Percentiles rank a stretch among this genome's conserved stretches.
Evolutionary conservation across 2,329 filamentous ascomycete species (phyloP).

Genomic region (Botryosphaeria dothidea): DNA sequence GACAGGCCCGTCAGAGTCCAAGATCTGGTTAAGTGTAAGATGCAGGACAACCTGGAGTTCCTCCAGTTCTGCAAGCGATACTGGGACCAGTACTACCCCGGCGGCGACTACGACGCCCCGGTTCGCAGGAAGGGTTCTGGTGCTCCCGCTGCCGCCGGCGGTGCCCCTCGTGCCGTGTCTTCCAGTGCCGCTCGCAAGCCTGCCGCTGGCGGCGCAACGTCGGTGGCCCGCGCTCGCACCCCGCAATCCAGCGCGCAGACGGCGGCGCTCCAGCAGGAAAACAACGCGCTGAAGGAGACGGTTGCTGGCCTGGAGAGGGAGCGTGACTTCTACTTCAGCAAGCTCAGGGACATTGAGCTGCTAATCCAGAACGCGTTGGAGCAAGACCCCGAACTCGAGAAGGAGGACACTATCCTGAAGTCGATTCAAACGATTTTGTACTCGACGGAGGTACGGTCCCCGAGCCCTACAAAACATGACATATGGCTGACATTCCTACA

Average conservation of each 20-base stretch:
- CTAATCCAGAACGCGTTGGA: constrained; percentile 92
- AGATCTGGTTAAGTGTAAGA: constrained; percentile 93
- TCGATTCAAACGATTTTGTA: constrained; percentile 96
- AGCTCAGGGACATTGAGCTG: constrained; percentile 94
- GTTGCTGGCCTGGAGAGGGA: constrained; percentile 94
- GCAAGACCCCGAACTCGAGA: constrained; percentile 87
- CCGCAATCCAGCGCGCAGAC: constrained; percentile 58
- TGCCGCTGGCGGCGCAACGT: constrained; percentile 40
- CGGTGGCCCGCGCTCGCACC: constrained; percentile 43
- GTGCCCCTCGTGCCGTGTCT: constrained; percentile 44
- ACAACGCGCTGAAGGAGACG: constrained; percentile 87
- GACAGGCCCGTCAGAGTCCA: constrained; percentile 90
- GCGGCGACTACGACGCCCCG: constrained; percentile 93
- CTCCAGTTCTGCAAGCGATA: constrained; percentile 95
- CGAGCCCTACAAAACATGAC: neutral
- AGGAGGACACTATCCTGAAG: constrained; percentile 91
- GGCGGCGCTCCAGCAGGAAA: constrained; percentile 80
- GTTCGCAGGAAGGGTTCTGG: constrained; percentile 77
- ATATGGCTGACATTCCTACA: neutral
- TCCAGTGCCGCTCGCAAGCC: constrained; percentile 47
- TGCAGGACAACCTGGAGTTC: constrained; percentile 99
- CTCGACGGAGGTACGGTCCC: constrained; percentile 73
- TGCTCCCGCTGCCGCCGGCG: constrained; percentile 52
- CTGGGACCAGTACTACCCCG: constrained; percentile 98
- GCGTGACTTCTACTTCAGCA: constrained; percentile 98